phyloP scores from a whole-genome alignment of 768 basidiomycete genomes.

The Leccinum longicurvipes region DNA sequence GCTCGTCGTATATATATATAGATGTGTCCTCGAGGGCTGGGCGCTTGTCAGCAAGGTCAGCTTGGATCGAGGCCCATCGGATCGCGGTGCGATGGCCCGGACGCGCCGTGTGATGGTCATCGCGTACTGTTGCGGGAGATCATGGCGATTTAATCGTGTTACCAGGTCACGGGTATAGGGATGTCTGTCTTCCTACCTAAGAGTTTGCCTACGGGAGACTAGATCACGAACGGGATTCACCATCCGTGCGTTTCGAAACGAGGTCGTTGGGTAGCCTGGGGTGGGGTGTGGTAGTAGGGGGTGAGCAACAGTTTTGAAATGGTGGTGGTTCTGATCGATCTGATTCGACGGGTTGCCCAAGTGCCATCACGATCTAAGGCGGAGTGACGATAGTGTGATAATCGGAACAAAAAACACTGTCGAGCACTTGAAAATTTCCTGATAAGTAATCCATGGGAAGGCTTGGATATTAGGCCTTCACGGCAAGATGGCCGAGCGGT shows the following conservation, averaged over 20 bases:
- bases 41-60: background rate
- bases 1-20: background rate
- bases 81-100: background rate
- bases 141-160: too few species aligned
- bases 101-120: background rate
- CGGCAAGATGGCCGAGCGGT: slow-evolving; percentile 56
- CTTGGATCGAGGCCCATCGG: background rate
- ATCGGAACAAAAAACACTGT: too few species aligned
- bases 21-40: background rate
- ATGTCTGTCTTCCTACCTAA: too few species aligned
- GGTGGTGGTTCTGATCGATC: background rate
- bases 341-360: background rate
- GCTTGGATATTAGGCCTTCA: accelerated
- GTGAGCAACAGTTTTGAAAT: background rate
- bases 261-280: background rate
- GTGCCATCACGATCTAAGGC: background rate
- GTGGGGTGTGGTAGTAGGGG: too few species aligned
- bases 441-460: background rate
- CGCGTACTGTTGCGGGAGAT: too few species aligned
- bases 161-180: too few species aligned
- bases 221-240: background rate
- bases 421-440: background rate
- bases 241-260: background rate
- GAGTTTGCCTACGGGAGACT: too few species aligned
- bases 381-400: too few species aligned